Evolutionary conservation across 179 eudicot species (phyloP).

Genomic region (Carnegiea gigantea): DNA sequence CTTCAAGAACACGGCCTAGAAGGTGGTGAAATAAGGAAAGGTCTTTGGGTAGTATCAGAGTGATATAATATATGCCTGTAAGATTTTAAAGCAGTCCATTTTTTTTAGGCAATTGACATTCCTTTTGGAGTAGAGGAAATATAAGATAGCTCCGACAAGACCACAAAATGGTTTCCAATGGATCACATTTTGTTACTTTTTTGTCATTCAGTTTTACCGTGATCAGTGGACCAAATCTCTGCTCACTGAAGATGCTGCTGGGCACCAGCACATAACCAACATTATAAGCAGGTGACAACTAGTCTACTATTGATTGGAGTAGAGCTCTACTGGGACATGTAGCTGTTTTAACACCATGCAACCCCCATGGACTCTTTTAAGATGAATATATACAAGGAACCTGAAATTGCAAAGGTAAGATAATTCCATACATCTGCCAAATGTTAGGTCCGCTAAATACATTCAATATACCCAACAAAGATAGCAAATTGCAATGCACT

Average conservation of each 20-base stretch:
- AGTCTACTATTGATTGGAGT: too few species aligned
- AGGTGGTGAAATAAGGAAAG: too few species aligned
- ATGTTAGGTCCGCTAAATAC: not conserved
- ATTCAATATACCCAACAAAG: too few species aligned
- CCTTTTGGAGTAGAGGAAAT: not conserved
- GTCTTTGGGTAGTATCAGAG: too few species aligned
- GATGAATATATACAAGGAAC: not conserved
- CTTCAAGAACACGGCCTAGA: too few species aligned
- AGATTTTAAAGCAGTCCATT: not conserved
- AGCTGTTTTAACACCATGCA: not conserved
- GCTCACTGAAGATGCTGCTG: too few species aligned
- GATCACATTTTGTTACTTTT: not conserved
- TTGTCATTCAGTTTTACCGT: too few species aligned
- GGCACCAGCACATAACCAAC: slow-evolving; percentile 58
- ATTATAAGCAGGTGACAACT: slow-evolving; percentile 16
- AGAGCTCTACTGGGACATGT: not conserved
- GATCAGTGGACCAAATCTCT: too few species aligned
- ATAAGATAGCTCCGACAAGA: not conserved
- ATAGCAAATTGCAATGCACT: not conserved
- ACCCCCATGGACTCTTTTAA: not conserved
- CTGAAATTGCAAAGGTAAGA: not conserved
- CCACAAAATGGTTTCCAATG: not conserved
- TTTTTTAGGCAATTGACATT: not conserved
- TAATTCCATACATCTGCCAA: not conserved
- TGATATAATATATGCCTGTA: not conserved